Percentiles rank a stretch among this genome's conserved stretches.
Conservation (phyloP, 2,329 filamentous ascomycete genomes). For the Trichoderma harzianum region DNA sequence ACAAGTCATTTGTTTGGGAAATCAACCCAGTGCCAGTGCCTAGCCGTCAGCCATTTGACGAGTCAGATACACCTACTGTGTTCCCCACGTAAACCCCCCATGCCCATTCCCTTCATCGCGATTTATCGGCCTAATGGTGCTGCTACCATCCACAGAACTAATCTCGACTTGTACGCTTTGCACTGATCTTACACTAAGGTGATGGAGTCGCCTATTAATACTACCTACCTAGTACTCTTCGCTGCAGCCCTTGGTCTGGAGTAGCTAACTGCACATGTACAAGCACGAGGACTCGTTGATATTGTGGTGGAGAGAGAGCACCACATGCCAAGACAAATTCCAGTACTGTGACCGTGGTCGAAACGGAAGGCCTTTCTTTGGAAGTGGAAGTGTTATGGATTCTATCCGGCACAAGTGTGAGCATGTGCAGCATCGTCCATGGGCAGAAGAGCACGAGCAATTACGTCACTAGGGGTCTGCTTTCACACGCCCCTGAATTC, state of each 20-base stretch:
- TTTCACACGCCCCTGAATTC: not conserved
- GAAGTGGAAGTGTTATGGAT: no score
- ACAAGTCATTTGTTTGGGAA: constrained; percentile 4
- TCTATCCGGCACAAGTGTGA: not conserved
- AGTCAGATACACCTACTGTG: constrained; percentile 4
- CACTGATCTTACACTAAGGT: not conserved
- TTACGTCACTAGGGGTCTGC: constrained; percentile 4
- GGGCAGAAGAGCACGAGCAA: not conserved
- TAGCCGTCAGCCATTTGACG: constrained; percentile 1
- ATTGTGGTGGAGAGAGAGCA: not conserved
- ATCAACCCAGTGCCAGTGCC: not conserved
- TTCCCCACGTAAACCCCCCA: constrained; percentile 1
- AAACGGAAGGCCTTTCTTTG: not conserved
- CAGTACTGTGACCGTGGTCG: not conserved
- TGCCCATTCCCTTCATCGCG: constrained; percentile 3
- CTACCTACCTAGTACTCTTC: not conserved
- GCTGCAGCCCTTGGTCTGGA: not conserved
- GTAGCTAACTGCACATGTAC: not conserved
- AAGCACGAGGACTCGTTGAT: not conserved
- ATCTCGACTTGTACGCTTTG: not conserved
- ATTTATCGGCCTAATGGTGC: constrained; percentile 6
- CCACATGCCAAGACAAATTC: not conserved
- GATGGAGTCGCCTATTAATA: not conserved
- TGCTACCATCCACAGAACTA: not conserved
- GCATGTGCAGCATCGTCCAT: constrained; percentile 6